Percentiles rank a stretch among this genome's conserved stretches.
Evolutionary conservation across 768 basidiomycete species (phyloP).

Genomic region (Kwoniella dendrophila): DNA sequence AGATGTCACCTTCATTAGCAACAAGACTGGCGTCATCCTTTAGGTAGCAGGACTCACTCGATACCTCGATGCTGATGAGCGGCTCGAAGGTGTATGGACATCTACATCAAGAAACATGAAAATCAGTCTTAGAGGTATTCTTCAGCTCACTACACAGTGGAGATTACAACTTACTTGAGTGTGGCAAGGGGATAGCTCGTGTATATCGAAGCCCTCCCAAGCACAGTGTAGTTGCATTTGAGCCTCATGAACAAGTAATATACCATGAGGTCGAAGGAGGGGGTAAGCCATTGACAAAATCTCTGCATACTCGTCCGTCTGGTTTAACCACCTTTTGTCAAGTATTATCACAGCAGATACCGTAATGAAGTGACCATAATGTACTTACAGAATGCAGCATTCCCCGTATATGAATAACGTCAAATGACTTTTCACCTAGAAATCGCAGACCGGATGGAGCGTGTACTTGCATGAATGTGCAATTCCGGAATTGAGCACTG

Average conservation of each 20-base stretch:
- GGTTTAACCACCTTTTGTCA: not conserved
- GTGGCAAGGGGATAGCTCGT: no score
- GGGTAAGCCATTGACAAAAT: no score
- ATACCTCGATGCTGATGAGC: constrained; percentile 17
- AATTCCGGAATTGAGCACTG: constrained; percentile 23
- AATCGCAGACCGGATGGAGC: constrained; percentile 9
- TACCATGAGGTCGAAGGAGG: no score
- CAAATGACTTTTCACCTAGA: constrained; percentile 17
- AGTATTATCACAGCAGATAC: not conserved
- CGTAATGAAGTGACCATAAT: not conserved
- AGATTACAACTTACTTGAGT: no score
- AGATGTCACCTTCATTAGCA: not conserved
- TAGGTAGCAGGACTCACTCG: constrained; percentile 12
- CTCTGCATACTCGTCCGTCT: not conserved
- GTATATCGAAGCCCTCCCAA: no score
- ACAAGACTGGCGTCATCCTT: not conserved
- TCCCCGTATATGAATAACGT: constrained; percentile 23
- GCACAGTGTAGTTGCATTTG: no score
- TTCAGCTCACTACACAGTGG: not conserved
- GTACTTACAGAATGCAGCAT: constrained; percentile 23
- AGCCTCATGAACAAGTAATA: no score
- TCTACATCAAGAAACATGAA: not conserved
- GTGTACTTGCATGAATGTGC: constrained; percentile 20
- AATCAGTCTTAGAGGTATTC: not conserved
- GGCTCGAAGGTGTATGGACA: not conserved